Base-by-base conservation (phyloP, 192 early-diverging fungal genomes). In the Coemansia sp. region DNA sequence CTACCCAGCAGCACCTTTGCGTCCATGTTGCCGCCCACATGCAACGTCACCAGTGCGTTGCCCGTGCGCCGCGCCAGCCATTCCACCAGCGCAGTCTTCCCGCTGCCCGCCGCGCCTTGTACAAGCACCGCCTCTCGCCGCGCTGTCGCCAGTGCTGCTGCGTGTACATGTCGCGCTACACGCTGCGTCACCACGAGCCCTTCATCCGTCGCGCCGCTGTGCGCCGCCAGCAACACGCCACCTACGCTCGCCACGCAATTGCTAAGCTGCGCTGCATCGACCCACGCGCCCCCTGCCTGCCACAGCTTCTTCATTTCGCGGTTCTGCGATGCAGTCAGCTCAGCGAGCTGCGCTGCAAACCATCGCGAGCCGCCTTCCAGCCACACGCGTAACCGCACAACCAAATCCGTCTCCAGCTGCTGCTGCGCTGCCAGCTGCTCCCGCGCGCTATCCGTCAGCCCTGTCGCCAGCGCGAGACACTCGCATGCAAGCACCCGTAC, bases 21-120 rank as follows among this genome's bases (percentile, higher is more conserved):
- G 65, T 98, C 96, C 18, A 96, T 94, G 67, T 94, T 94, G 85
- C 96, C 94, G 56, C 95, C 94, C 60, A 99, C 77, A 73, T 98
- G 97, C 49, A 98, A 89, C 66, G 93, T 94, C 31, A 98, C 82
- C 5, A 97, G 83, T 65, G 90, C 89, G 53, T 87, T 85, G 23
- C 92, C 91, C n/a, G 87, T 86, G 56, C 88, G 81, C 62, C 69
- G 68, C 0, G 92, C 93, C 12, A 94, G 81, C 77, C 96, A 93
- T 68, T 97, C 94, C 0, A 98, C 86, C 25, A 99, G 79, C 3
- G 88, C 69, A 1, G 95, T 97, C 65, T 99, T 99, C 56, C 97
- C 97, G 1, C 84, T 80, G 8, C 97, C 97, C 0, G 88, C 86
- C 3, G 85, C 68, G 56, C 95, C 95, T 67, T 92, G 88, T 49